A percentile compares a stretch with the other conserved stretches of the same genome.
These are phyloP conservation scores for Cercospora sojina DNA, from an alignment of 2,329 filamentous ascomycete species.

Conservation along the genomic window DNA sequence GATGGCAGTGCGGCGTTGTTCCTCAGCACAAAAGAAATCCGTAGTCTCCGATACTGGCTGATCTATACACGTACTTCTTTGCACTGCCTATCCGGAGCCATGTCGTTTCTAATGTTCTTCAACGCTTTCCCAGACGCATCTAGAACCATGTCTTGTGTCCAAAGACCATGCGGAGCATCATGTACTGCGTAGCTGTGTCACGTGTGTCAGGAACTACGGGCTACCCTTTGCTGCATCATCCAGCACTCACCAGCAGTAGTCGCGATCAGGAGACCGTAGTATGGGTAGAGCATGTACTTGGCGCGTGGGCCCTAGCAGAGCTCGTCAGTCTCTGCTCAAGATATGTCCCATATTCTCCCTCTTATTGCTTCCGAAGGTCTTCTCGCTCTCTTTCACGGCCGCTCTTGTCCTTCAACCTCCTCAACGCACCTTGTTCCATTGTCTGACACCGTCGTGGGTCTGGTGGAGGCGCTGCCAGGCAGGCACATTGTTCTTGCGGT, in stretches of 20 bases:
- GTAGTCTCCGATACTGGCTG: neutral
- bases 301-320: slow-evolving; percentile 60
- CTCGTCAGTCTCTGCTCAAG: slow-evolving; percentile 20
- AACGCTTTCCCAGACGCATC: neutral
- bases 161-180: slow-evolving; percentile 68
- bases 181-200: slow-evolving; percentile 58
- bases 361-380: neutral
- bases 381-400: neutral
- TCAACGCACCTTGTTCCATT: slow-evolving; percentile 74
- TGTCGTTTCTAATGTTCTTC: neutral
- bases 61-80: slow-evolving; percentile 7
- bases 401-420: neutral
- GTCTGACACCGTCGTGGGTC: slow-evolving; percentile 66
- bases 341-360: neutral
- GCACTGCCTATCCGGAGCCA: neutral
- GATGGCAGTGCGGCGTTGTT: neutral
- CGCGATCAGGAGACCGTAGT: slow-evolving; percentile 54
- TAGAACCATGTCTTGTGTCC: slow-evolving; percentile 75
- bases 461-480: slow-evolving; percentile 74
- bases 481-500: slow-evolving; percentile 75
- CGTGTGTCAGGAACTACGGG: slow-evolving; percentile 2
- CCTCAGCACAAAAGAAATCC: slow-evolving; percentile 11
- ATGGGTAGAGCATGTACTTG: slow-evolving; percentile 65
- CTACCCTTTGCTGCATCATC: neutral
- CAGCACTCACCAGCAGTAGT: slow-evolving; percentile 54